Percentiles rank a stretch among this genome's conserved stretches.
Evolutionary conservation across 1,284 basidiomycete species (phyloP).

Genomic region (Pisolithus thermaeus): DNA sequence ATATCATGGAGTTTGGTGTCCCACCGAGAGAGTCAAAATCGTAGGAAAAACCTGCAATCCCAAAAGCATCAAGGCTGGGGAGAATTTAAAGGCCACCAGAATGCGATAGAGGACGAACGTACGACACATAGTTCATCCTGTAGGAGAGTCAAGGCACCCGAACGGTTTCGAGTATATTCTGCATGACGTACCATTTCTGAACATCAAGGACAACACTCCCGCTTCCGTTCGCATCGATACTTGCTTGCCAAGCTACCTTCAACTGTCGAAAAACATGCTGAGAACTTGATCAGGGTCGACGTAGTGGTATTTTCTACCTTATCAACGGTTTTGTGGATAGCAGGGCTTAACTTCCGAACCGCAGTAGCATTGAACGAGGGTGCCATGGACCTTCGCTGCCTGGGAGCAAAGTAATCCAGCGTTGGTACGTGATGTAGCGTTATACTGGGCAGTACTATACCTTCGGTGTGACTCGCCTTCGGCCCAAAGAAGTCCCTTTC

Average conservation of each 20-base stretch:
- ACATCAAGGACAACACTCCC: constrained; percentile 43
- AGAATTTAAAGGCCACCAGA: not conserved
- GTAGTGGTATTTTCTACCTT: too few relatives aligned
- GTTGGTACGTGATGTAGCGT: too few relatives aligned
- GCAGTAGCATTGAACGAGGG: too few relatives aligned
- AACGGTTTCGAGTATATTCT: not conserved
- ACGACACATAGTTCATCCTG: not conserved
- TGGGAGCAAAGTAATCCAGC: too few relatives aligned
- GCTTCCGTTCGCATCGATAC: constrained; percentile 30
- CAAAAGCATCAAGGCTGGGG: constrained; percentile 49
- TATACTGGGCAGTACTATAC: constrained; percentile 21
- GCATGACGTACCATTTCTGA: constrained; percentile 40
- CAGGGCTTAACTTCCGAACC: too few relatives aligned
- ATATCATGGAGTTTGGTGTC: constrained; percentile 36
- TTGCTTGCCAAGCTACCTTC: constrained; percentile 45
- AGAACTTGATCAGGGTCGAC: too few relatives aligned
- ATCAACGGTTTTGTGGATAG: too few relatives aligned
- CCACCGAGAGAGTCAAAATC: constrained; percentile 53
- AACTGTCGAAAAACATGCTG: constrained; percentile 28
- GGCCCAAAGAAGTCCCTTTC: constrained; percentile 6
- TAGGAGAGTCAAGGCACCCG: not conserved
- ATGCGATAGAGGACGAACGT: not conserved
- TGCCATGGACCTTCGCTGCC: too few relatives aligned
- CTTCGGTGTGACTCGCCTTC: not conserved
- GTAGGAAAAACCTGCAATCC: constrained; percentile 55